Conservation (phyloP, 2,329 filamentous ascomycete genomes). For the Ophiostoma angusticollis region DNA sequence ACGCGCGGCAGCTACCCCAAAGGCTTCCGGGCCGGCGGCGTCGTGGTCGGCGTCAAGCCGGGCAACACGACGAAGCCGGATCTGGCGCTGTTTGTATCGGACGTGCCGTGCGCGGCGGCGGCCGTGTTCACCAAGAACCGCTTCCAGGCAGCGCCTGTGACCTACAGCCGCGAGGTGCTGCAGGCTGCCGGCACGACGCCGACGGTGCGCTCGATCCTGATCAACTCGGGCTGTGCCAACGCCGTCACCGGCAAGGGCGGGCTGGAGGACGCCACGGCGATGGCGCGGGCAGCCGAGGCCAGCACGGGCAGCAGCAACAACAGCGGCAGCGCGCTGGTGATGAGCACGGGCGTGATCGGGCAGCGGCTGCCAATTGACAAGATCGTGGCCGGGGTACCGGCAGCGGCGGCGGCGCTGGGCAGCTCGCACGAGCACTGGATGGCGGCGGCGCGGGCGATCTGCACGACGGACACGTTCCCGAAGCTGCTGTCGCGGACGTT, state of each 20-base stretch:
- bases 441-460: slow-evolving; percentile 75
- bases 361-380: slow-evolving; percentile 86
- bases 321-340: slow-evolving; percentile 53
- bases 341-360: slow-evolving; percentile 97
- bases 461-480: slow-evolving; percentile 96
- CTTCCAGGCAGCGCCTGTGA: slow-evolving; percentile 93
- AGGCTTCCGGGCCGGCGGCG: slow-evolving; percentile 77
- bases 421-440: slow-evolving; percentile 78
- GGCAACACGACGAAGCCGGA: slow-evolving; percentile 87
- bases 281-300: slow-evolving; percentile 70
- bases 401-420: slow-evolving; percentile 58
- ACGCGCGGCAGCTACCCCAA: slow-evolving; percentile 75
- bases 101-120: slow-evolving; percentile 71
- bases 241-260: slow-evolving; percentile 89
- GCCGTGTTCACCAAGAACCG: slow-evolving; percentile 97
- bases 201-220: slow-evolving; percentile 60
- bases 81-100: slow-evolving; percentile 76
- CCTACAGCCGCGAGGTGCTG: slow-evolving; percentile 64
- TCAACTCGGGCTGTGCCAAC: slow-evolving; percentile 96
- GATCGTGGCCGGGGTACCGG: slow-evolving; percentile 71
- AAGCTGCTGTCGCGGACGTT: slow-evolving; percentile 84
- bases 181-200: slow-evolving; percentile 45
- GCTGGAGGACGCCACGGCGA: slow-evolving; percentile 72
- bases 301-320: slow-evolving; percentile 24
- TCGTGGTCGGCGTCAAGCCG: slow-evolving; percentile 83